phyloP scores from a whole-genome alignment of 352 stramenopile species.

The Globisporangium perplexum region DNA sequence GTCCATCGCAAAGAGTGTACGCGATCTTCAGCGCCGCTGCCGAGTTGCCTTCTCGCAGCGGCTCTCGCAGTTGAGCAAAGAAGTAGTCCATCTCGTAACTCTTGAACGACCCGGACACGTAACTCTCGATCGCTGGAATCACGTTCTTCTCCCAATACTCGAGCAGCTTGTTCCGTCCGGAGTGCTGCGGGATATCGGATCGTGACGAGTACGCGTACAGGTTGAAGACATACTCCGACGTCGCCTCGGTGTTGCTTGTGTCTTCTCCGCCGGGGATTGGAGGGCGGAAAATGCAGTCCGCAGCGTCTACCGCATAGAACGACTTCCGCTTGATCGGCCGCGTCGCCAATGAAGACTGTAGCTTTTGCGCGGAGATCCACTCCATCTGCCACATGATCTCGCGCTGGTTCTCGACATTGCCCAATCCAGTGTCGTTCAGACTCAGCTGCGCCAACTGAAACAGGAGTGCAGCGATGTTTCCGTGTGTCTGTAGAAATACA shows the following conservation, averaged over 20 bases:
- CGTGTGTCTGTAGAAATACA: constrained; percentile 31
- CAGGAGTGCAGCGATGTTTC: constrained; percentile 48
- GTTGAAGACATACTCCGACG: constrained; percentile 60
- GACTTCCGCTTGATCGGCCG: constrained; percentile 36
- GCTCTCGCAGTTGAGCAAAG: constrained; percentile 74
- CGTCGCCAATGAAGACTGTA: constrained; percentile 38
- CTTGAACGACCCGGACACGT: constrained; percentile 79
- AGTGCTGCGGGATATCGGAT: constrained; percentile 56
- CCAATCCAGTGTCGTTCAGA: constrained; percentile 27
- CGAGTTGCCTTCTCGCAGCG: constrained; percentile 66
- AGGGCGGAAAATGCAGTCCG: constrained; percentile 23
- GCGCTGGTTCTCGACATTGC: constrained; percentile 27
- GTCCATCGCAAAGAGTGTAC: constrained; percentile 72
- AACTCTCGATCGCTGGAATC: constrained; percentile 77
- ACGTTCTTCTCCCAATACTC: constrained; percentile 86
- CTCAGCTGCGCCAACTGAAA: constrained; percentile 62
- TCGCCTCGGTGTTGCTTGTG: neutral
- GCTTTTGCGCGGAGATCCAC: constrained; percentile 29
- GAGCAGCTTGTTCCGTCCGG: constrained; percentile 71
- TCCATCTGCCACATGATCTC: constrained; percentile 38
- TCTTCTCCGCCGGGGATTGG: constrained; percentile 12
- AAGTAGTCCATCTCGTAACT: constrained; percentile 88
- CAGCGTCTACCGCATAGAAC: constrained; percentile 26
- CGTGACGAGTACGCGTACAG: constrained; percentile 64
- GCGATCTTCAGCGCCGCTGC: constrained; percentile 75